Conservation (phyloP, 2,329 filamentous ascomycete genomes). For the Didymella pinodella region DNA sequence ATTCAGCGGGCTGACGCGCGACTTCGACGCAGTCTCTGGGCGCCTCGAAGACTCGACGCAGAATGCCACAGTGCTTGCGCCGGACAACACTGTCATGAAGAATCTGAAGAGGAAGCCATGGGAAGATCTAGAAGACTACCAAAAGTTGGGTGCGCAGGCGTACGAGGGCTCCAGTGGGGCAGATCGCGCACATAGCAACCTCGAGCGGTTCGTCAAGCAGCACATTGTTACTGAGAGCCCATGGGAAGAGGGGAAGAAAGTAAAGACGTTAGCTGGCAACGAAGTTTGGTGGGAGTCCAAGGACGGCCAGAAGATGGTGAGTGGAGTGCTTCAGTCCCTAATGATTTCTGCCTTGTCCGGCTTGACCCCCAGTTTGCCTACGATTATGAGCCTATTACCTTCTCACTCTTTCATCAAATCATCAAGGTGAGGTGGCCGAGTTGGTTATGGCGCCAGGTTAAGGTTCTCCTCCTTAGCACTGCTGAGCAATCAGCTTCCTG, state of each 20-base stretch:
- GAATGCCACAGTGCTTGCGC: slow-evolving; percentile 87
- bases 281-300: slow-evolving; percentile 84
- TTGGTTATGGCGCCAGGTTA: slow-evolving; percentile 48
- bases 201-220: slow-evolving; percentile 82
- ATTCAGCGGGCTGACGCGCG: slow-evolving; percentile 82
- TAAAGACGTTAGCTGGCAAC: slow-evolving; percentile 71
- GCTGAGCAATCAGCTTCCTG: slow-evolving; percentile 37
- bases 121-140: slow-evolving; percentile 79
- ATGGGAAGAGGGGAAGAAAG: slow-evolving; percentile 74
- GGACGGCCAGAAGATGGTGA: slow-evolving; percentile 71
- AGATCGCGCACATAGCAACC: slow-evolving; percentile 77
- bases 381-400: neutral
- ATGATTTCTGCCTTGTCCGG: neutral
- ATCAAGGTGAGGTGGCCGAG: slow-evolving; percentile 27
- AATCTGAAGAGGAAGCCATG: slow-evolving; percentile 83
- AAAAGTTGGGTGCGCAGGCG: slow-evolving; percentile 69
- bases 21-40: slow-evolving; percentile 71
- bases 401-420: slow-evolving; percentile 14
- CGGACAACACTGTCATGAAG: slow-evolving; percentile 82
- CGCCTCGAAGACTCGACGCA: slow-evolving; percentile 71
- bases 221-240: slow-evolving; percentile 80
- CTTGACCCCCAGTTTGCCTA: neutral
- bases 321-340: slow-evolving; percentile 38
- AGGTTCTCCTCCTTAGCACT: slow-evolving; percentile 34
- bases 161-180: slow-evolving; percentile 80